phyloP scores from a whole-genome alignment of 768 basidiomycete genomes.

The Mycena epipterygia region DNA sequence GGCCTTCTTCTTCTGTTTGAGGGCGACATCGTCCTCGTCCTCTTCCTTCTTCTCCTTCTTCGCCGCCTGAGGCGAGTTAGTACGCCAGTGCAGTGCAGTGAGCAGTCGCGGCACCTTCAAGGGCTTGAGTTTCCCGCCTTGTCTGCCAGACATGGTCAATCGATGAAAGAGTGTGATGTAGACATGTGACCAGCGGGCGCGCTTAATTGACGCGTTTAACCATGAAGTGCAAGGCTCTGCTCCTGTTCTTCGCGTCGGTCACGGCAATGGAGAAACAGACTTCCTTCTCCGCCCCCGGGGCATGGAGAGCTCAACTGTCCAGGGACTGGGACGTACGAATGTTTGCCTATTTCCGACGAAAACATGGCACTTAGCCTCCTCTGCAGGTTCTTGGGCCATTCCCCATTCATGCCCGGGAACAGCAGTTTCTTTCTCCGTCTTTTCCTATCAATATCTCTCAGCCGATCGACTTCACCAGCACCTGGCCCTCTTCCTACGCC shows the following conservation, averaged over 20 bases:
- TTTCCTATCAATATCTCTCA: slow-evolving; percentile 75
- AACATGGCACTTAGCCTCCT: too few species aligned
- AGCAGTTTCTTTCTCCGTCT: slow-evolving; percentile 84
- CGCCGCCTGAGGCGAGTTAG: slow-evolving; percentile 65
- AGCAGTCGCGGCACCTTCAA: slow-evolving; percentile 69
- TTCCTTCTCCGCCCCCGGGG: neutral
- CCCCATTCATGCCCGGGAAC: slow-evolving; percentile 87
- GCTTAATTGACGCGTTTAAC: neutral
- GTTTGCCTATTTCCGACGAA: neutral
- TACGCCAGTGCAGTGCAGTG: neutral
- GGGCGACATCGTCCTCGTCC: slow-evolving; percentile 77
- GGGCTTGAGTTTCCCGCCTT: slow-evolving; percentile 91
- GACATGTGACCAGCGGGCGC: neutral
- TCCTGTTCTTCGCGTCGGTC: neutral
- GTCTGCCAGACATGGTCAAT: slow-evolving; percentile 69
- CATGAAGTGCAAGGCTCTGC: neutral
- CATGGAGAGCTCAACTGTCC: slow-evolving; percentile 46
- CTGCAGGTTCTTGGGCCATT: slow-evolving; percentile 84
- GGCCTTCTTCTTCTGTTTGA: slow-evolving; percentile 83
- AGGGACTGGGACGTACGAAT: slow-evolving; percentile 55
- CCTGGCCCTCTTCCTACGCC: slow-evolving; percentile 79
- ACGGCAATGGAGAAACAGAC: slow-evolving; percentile 20
- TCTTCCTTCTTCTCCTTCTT: slow-evolving; percentile 87
- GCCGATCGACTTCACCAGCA: slow-evolving; percentile 60
- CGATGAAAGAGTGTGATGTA: slow-evolving; percentile 1